Evolutionary conservation across 2,329 filamentous ascomycete genomes (phyloP).

Genomic region (Fusarium sp.): DNA sequence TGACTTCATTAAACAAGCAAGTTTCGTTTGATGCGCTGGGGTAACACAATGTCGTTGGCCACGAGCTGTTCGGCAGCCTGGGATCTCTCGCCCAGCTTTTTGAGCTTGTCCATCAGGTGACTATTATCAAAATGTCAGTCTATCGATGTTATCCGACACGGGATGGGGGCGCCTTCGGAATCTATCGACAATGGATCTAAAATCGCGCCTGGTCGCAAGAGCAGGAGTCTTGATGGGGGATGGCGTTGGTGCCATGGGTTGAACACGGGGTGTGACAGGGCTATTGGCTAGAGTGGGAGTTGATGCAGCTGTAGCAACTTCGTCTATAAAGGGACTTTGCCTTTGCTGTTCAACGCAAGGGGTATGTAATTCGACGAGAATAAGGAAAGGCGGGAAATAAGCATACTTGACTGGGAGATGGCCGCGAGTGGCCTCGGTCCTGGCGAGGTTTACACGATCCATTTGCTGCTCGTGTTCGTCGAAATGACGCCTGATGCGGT

Average conservation of each 20-base stretch:
- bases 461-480: conserved; percentile 69
- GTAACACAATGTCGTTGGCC: conserved; percentile 52
- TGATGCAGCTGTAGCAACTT: background rate
- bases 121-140: conserved; percentile 55
- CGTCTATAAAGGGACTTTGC: background rate
- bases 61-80: conserved; percentile 49
- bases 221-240: conserved; percentile 18
- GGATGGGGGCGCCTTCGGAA: conserved; percentile 47
- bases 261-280: conserved; percentile 4
- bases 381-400: conserved; percentile 52
- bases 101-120: conserved; percentile 69
- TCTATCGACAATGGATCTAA: conserved; percentile 42
- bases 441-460: conserved; percentile 63
- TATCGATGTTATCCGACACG: conserved; percentile 46
- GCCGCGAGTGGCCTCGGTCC: conserved; percentile 67
- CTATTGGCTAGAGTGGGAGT: conserved; percentile 16
- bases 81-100: conserved; percentile 57
- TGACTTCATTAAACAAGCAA: conserved; percentile 32
- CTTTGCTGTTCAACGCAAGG: background rate
- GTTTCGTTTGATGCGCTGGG: conserved; percentile 61
- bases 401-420: conserved; percentile 69
- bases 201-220: conserved; percentile 37
- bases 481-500: conserved; percentile 71
- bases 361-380: conserved; percentile 47
- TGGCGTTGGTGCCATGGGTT: conserved; percentile 6